Conservation (phyloP, 148 eudicot genomes). For the Vaccinium macrocarpon region DNA sequence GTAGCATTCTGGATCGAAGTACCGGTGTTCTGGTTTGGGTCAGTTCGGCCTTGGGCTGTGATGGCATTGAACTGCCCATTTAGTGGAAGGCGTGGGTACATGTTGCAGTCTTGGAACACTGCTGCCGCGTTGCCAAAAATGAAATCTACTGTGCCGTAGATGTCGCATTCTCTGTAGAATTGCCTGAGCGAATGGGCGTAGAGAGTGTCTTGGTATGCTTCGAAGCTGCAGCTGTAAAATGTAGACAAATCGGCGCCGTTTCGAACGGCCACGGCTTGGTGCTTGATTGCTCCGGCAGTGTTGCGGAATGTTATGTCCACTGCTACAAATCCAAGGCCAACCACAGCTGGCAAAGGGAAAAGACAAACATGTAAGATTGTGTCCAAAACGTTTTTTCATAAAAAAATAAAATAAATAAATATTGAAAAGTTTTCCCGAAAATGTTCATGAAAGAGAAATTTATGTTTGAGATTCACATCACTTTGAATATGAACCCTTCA, state of each 20-base stretch:
- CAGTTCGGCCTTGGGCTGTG: constrained; percentile 83
- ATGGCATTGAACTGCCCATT: constrained; percentile 56
- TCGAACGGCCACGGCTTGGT: constrained; percentile 82
- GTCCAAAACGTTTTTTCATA: neutral
- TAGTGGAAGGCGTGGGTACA: constrained; percentile 50
- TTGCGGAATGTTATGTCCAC: constrained; percentile 77
- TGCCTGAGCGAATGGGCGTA: constrained; percentile 87
- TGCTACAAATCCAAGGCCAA: constrained; percentile 80
- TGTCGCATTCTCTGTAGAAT: constrained; percentile 79
- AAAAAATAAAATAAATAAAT: too few relatives aligned
- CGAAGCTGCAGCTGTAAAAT: constrained; percentile 79
- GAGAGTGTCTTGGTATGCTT: constrained; percentile 88
- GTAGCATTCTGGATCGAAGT: constrained; percentile 52
- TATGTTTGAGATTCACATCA: too few relatives aligned
- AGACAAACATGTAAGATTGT: neutral
- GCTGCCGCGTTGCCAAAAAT: constrained; percentile 86
- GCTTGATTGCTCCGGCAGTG: constrained; percentile 64
- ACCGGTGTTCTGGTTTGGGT: constrained; percentile 71
- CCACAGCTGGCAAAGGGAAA: constrained; percentile 51
- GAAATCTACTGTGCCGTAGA: constrained; percentile 85
- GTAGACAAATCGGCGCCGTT: constrained; percentile 82
- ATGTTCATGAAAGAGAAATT: too few relatives aligned
- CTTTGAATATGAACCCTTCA: too few relatives aligned
- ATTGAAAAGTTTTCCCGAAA: too few relatives aligned
- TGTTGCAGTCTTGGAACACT: constrained; percentile 67